Evolutionary conservation across 2,329 filamentous ascomycete species (phyloP).

Genomic region (Trichothecium roseum): DNA sequence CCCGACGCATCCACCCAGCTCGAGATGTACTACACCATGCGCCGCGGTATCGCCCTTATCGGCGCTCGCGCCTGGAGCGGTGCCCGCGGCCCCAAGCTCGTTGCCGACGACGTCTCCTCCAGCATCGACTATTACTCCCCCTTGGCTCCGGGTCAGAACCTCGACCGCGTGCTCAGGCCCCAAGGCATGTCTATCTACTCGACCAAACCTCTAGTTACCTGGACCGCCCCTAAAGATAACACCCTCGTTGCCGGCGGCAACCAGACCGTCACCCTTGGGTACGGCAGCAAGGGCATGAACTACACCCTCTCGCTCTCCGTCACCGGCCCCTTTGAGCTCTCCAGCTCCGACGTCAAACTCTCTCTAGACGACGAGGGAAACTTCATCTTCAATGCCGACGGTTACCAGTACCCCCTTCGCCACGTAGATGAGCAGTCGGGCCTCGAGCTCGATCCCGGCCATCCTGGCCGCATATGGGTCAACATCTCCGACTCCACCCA

Average conservation of each 20-base stretch:
- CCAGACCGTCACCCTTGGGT: slow-evolving; percentile 7
- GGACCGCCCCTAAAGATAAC: slow-evolving; percentile 11
- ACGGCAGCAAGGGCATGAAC: slow-evolving; percentile 33
- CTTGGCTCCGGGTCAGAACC: slow-evolving; percentile 30
- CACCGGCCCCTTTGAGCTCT: slow-evolving; percentile 31
- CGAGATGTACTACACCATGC: slow-evolving; percentile 35
- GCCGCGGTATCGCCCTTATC: slow-evolving; percentile 30
- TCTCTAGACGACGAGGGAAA: slow-evolving; percentile 20
- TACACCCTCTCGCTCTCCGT: slow-evolving; percentile 28
- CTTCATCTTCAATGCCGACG: slow-evolving; percentile 31
- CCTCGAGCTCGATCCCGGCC: slow-evolving; percentile 33
- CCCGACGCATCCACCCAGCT: slow-evolving; percentile 35
- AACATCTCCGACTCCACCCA: slow-evolving; percentile 36
- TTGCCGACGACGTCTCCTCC: slow-evolving; percentile 11
- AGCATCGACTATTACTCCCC: slow-evolving; percentile 26
- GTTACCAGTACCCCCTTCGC: slow-evolving; percentile 37
- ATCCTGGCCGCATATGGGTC: slow-evolving; percentile 41
- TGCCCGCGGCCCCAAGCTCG: slow-evolving; percentile 19
- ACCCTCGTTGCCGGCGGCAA: slow-evolving; percentile 6
- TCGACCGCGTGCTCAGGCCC: slow-evolving; percentile 22
- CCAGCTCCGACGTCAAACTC: slow-evolving; percentile 30
- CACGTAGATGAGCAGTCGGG: slow-evolving; percentile 29
- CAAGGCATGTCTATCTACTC: not conserved
- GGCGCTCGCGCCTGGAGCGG: slow-evolving; percentile 34
- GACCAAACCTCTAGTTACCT: slow-evolving; percentile 16